Percentiles rank a stretch among this genome's conserved stretches.
These are phyloP conservation scores for Aspergillus sp. DNA, from an alignment of 2,329 filamentous ascomycete species.

Conservation along the genomic window DNA sequence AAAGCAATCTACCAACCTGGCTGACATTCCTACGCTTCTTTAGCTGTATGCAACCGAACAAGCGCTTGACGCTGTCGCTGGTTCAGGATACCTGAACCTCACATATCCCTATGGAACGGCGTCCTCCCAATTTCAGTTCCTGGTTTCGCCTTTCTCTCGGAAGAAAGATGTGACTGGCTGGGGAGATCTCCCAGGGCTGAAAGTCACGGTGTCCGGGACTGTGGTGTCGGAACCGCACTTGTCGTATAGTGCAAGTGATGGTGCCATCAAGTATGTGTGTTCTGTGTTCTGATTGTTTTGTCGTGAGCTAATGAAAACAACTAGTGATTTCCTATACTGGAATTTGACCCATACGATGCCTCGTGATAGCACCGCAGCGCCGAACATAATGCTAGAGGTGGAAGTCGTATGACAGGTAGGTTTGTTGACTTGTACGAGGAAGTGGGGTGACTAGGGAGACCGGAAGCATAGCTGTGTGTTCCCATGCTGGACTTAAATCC, in stretches of 20 bases:
- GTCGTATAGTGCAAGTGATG: slow-evolving; percentile 7
- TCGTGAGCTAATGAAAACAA: no score
- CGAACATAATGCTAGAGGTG: neutral
- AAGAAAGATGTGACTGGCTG: slow-evolving; percentile 3
- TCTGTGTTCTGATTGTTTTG: no score
- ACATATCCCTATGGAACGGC: neutral
- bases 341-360: slow-evolving; percentile 2
- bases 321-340: slow-evolving; percentile 5
- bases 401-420: neutral
- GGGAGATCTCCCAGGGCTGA: neutral
- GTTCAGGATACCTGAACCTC: neutral
- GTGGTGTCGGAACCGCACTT: neutral
- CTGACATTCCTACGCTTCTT: no score
- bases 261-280: neutral
- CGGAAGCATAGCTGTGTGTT: no score
- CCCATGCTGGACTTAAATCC: no score
- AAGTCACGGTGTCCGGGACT: neutral
- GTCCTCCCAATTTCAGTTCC: slow-evolving; percentile 1
- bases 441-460: no score
- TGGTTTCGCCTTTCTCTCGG: neutral
- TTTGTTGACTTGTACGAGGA: neutral
- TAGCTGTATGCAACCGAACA: slow-evolving; percentile 4
- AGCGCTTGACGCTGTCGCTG: slow-evolving; percentile 1
- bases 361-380: neutral
- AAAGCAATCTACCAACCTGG: no score